Evolutionary conservation across 306 rosid species (phyloP).

Genomic region (Pyrus communis): DNA sequence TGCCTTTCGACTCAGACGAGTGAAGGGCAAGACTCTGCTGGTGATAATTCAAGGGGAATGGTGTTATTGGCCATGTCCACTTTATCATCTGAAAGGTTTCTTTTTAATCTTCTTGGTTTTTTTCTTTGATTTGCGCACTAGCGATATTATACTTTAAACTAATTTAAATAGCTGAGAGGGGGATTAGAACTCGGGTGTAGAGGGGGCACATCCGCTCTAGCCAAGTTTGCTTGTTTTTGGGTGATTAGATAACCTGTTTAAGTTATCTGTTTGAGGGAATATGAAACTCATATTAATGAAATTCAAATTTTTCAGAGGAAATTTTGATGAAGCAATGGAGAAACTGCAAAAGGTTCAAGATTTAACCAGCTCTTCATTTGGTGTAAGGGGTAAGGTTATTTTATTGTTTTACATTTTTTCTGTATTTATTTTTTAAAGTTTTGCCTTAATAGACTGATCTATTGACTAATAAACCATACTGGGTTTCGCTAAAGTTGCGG

Average conservation of each 20-base stretch:
- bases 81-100: constrained; percentile 69
- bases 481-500: constrained; percentile 59
- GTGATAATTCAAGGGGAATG: constrained; percentile 56
- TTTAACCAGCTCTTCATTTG: constrained; percentile 50
- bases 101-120: background rate
- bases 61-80: constrained; percentile 72
- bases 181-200: too few species aligned
- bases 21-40: constrained; percentile 36
- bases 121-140: too few species aligned
- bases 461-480: constrained; percentile 2
- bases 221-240: background rate
- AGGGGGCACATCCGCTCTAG: too few species aligned
- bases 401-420: background rate
- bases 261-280: background rate
- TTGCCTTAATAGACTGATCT: background rate
- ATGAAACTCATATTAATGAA: background rate
- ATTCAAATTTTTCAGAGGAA: constrained; percentile 41
- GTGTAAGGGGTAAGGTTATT: constrained; percentile 46
- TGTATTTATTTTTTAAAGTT: background rate
- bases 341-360: constrained; percentile 53
- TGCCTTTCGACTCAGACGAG: constrained; percentile 55
- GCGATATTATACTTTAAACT: too few species aligned
- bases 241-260: background rate
- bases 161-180: too few species aligned
- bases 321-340: constrained; percentile 52